Conservation (phyloP, 768 basidiomycete species). For the Cubamyces lactineus region DNA sequence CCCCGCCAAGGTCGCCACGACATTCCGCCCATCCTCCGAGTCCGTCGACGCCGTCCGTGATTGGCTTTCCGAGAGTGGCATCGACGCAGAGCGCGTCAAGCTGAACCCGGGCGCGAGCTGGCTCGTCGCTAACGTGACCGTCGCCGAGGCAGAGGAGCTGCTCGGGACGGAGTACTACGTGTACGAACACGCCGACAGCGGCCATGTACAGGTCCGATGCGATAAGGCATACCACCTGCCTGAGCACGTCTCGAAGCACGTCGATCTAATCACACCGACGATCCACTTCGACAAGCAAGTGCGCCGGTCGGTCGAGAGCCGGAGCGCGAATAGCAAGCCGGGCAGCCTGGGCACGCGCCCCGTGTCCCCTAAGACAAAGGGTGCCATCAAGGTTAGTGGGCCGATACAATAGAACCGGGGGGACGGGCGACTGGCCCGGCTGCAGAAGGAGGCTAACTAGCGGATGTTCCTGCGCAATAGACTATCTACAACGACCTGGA, state of each 20-base stretch:
- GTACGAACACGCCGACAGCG: conserved; percentile 56
- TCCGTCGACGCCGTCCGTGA: conserved; percentile 44
- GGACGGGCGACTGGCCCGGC: no score
- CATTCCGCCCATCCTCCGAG: conserved; percentile 48
- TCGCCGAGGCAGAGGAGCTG: conserved; percentile 47
- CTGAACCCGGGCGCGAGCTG: conserved; percentile 46
- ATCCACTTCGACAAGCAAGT: conserved; percentile 58
- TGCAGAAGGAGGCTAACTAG: neutral
- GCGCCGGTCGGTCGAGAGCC: conserved; percentile 5
- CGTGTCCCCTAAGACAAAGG: conserved; percentile 22
- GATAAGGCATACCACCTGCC: conserved; percentile 68
- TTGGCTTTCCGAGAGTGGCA: conserved; percentile 41
- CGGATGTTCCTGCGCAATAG: neutral
- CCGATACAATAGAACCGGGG: no score
- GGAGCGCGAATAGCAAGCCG: conserved; percentile 15
- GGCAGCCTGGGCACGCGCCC: conserved; percentile 20
- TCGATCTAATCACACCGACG: conserved; percentile 73
- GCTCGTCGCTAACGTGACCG: conserved; percentile 45
- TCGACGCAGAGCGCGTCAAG: conserved; percentile 18
- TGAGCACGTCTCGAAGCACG: conserved; percentile 54
- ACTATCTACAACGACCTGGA: conserved; percentile 22
- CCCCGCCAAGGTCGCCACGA: conserved; percentile 44
- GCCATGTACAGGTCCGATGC: conserved; percentile 59
- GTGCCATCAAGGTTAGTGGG: conserved; percentile 10
- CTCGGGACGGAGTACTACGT: conserved; percentile 55